phyloP scores from a whole-genome alignment of 305 asterid species.

The Coffea humblotiana region DNA sequence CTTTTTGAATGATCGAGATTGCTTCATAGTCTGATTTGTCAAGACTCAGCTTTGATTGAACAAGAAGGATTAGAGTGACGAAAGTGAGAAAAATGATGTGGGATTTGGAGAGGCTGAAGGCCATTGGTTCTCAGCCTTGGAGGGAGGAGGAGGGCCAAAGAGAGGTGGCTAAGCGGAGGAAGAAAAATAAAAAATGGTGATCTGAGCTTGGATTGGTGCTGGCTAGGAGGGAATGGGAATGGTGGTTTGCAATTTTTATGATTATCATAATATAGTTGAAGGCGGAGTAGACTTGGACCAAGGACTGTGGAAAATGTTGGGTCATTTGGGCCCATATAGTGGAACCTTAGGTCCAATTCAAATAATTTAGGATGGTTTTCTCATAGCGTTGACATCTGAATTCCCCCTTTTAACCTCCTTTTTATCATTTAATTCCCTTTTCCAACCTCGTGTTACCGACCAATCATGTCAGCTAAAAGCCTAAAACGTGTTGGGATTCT shows the following conservation, averaged over 20 bases:
- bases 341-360: not conserved
- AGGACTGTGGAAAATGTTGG: slow-evolving; percentile 1
- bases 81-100: slow-evolving; percentile 37
- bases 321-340: not conserved
- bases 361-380: too few relatives aligned
- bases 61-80: slow-evolving; percentile 38
- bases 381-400: slow-evolving; percentile 9
- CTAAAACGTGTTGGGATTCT: too few relatives aligned
- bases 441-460: too few relatives aligned
- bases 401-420: slow-evolving; percentile 14
- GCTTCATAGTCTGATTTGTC: slow-evolving; percentile 56
- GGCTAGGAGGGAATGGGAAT: not conserved
- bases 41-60: slow-evolving; percentile 49
- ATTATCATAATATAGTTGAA: too few relatives aligned
- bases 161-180: slow-evolving; percentile 22
- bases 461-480: too few relatives aligned
- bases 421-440: not conserved
- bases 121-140: slow-evolving; percentile 37
- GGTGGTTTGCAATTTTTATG: not conserved
- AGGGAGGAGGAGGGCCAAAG: slow-evolving; percentile 20
- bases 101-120: slow-evolving; percentile 26
- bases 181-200: not conserved
- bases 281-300: too few relatives aligned
- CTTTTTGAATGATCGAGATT: slow-evolving; percentile 41
- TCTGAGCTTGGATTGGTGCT: not conserved